phyloP scores from a whole-genome alignment of 805 yeast species.

The Millerago galiae region DNA sequence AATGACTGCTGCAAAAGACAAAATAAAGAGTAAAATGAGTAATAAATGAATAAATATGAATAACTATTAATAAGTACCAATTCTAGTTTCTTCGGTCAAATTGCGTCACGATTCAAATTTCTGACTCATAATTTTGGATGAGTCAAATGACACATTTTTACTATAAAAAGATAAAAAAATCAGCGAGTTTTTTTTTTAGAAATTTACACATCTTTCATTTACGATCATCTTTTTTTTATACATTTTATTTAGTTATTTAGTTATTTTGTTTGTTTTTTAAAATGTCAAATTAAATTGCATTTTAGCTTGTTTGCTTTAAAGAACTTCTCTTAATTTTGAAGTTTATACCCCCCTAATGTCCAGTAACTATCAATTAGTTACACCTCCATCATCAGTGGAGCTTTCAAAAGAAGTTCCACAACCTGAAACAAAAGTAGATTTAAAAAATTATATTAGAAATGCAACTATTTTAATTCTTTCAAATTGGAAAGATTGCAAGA shows the following conservation, averaged over 20 bases:
- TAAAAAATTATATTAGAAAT: slow-evolving; percentile 10
- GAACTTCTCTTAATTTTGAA: too few relatives aligned
- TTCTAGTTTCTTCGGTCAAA: too few relatives aligned
- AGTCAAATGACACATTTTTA: neutral
- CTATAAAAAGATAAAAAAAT: too few relatives aligned
- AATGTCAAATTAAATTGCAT: slow-evolving; percentile 4
- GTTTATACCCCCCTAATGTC: neutral
- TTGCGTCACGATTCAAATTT: neutral
- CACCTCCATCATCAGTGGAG: slow-evolving; percentile 6
- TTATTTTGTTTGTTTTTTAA: neutral
- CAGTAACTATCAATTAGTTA: slow-evolving; percentile 1
- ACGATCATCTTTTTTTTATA: neutral
- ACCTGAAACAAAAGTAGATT: neutral
- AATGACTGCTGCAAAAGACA: slow-evolving; percentile 41
- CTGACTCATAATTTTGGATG: slow-evolving; percentile 1
- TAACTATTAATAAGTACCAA: too few relatives aligned
- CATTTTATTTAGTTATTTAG: neutral
- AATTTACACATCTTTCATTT: too few relatives aligned
- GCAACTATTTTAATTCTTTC: slow-evolving; percentile 13
- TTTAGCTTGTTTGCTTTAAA: neutral
- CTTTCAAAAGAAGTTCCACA: neutral
- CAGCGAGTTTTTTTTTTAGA: too few relatives aligned
- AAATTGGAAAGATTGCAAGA: slow-evolving; percentile 13
- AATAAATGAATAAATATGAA: neutral
- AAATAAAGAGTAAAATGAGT: slow-evolving; percentile 8